phyloP scores from a whole-genome alignment of 768 basidiomycete species.

The Rhizopogon vesiculosus region DNA sequence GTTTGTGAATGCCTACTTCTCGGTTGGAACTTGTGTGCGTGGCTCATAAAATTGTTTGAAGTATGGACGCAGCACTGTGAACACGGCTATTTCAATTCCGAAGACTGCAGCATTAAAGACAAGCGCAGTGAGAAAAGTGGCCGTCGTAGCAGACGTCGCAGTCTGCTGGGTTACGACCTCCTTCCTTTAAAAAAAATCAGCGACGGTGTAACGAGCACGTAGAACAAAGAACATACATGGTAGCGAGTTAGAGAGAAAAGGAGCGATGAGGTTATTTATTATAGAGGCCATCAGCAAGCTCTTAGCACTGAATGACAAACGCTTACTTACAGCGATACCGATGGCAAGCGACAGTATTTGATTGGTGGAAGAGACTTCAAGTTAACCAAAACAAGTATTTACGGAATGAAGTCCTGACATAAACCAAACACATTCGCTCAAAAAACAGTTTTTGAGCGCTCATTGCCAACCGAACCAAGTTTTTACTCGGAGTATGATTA shows the following conservation, averaged over 20 bases:
- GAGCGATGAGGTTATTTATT: background rate
- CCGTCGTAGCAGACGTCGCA: slow-evolving; percentile 60
- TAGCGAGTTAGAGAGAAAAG: background rate
- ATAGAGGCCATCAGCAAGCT: no score
- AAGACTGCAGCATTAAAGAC: slow-evolving; percentile 78
- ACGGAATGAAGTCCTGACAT: no score
- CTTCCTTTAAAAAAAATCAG: slow-evolving; percentile 20
- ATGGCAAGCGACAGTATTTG: no score
- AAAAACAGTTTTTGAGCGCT: no score
- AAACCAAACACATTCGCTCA: no score
- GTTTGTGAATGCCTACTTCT: slow-evolving; percentile 29
- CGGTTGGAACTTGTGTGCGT: slow-evolving; percentile 58
- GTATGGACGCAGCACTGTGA: slow-evolving; percentile 78
- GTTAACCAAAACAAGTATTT: no score
- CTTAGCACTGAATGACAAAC: no score
- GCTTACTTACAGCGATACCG: no score
- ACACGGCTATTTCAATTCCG: slow-evolving; percentile 62
- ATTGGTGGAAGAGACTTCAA: no score
- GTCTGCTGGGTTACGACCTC: slow-evolving; percentile 26
- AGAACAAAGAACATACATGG: slow-evolving; percentile 16
- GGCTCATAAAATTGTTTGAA: slow-evolving; percentile 92
- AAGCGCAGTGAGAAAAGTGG: slow-evolving; percentile 81
- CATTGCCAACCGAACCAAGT: no score
- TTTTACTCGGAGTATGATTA: no score
- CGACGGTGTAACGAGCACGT: background rate